Evolutionary conservation across 176 grass and related monocot species (phyloP).

Genomic region (Cocos nucifera): DNA sequence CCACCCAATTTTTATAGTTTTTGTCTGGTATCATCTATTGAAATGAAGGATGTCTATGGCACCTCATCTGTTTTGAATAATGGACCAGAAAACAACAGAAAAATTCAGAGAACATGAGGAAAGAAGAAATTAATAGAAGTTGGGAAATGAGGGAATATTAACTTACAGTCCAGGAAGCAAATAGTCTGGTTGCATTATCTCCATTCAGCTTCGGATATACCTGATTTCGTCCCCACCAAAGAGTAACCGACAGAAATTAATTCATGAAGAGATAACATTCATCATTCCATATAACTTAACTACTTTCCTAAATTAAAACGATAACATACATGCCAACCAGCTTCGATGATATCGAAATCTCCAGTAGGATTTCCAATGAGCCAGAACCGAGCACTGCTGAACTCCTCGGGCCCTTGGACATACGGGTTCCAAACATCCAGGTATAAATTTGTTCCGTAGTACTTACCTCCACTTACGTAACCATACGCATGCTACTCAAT

Average conservation of each 20-base stretch:
- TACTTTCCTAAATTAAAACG: not conserved
- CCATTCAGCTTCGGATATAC: not conserved
- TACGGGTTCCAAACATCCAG: not conserved
- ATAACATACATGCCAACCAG: not conserved
- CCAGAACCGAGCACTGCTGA: slow-evolving; percentile 1
- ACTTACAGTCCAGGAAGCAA: not conserved
- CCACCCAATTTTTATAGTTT: no score
- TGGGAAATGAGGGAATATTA: not conserved
- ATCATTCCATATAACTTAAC: no score
- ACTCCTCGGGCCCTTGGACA: not conserved
- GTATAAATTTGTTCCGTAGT: not conserved
- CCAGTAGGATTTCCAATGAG: not conserved
- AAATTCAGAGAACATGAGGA: no score
- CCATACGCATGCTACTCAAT: not conserved
- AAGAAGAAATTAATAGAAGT: not conserved
- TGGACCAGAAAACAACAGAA: no score
- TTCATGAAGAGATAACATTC: not conserved
- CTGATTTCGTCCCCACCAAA: not conserved
- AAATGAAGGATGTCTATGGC: no score
- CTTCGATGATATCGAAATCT: slow-evolving; percentile 1
- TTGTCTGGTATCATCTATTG: no score
- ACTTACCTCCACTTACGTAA: not conserved
- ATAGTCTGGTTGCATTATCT: slow-evolving; percentile 1
- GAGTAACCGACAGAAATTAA: no score
- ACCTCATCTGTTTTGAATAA: no score